phyloP scores from a whole-genome alignment of 2,329 filamentous ascomycete genomes.

The Ascomycota sp. region DNA sequence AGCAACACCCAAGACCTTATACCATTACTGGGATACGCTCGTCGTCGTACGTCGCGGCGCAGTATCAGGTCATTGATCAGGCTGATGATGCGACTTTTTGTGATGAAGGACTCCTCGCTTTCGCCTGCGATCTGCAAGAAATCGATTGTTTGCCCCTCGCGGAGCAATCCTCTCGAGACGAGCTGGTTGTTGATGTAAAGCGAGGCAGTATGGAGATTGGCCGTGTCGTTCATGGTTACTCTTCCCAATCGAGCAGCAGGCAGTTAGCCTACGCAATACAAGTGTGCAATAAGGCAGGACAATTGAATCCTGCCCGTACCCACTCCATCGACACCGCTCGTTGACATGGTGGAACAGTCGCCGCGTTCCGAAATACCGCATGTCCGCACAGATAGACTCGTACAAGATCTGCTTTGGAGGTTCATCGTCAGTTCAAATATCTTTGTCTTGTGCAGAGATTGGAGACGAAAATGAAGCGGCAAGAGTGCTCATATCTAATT shows the following conservation, averaged over 20 bases:
- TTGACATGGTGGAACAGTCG: no score
- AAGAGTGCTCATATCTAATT: conserved; percentile 3
- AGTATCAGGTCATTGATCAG: conserved; percentile 86
- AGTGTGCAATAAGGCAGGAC: not conserved
- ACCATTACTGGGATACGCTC: not conserved
- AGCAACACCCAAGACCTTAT: no score
- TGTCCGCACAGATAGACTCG: no score
- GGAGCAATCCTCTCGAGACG: conserved; percentile 41
- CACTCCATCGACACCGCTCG: no score
- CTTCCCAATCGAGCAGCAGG: not conserved
- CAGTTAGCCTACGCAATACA: no score
- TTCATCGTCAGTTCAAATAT: not conserved
- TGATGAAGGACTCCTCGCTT: conserved; percentile 32
- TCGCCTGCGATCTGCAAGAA: conserved; percentile 54
- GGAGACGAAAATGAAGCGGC: no score
- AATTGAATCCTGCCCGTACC: no score
- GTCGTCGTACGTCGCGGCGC: conserved; percentile 70
- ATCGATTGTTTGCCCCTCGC: conserved; percentile 56
- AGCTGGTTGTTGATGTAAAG: conserved; percentile 56
- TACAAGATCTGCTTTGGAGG: no score
- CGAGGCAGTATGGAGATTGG: conserved; percentile 46
- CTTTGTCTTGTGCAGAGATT: no score
- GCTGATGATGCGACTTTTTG: conserved; percentile 76
- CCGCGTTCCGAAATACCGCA: no score
- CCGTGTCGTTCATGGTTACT: conserved; percentile 30